These are phyloP conservation scores for Akanthomyces lecanii DNA, from an alignment of 2,329 filamentous ascomycete species.

Conservation along the genomic window DNA sequence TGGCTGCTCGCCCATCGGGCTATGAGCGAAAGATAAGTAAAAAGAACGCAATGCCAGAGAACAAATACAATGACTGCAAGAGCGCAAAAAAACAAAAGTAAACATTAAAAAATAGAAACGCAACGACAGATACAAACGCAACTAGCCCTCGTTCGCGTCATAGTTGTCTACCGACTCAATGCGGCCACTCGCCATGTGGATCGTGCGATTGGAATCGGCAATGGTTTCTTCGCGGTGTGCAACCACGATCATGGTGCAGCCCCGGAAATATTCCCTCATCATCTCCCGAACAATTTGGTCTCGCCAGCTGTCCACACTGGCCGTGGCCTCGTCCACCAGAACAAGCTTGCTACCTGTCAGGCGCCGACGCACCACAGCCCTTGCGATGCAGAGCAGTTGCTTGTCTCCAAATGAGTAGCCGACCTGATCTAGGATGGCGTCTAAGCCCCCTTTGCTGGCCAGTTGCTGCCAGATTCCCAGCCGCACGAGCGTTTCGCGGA, in stretches of 20 bases:
- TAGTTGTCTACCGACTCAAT: not conserved
- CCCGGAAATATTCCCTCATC: not conserved
- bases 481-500: not conserved
- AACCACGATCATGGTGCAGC: not conserved
- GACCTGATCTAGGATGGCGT: not conserved
- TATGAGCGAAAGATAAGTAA: no score
- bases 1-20: no score
- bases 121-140: not conserved
- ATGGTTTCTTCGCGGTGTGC: slow-evolving; percentile 4
- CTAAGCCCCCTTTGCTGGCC: not conserved
- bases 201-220: not conserved
- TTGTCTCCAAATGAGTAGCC: slow-evolving; percentile 60
- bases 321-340: slow-evolving; percentile 11
- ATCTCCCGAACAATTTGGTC: slow-evolving; percentile 8
- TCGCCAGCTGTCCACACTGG: not conserved
- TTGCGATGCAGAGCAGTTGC: slow-evolving; percentile 63
- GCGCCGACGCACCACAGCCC: slow-evolving; percentile 33
- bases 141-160: not conserved
- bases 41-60: no score
- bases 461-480: not conserved
- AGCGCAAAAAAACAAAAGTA: no score
- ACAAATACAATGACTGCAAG: no score
- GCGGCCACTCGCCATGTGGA: not conserved
- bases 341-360: not conserved
- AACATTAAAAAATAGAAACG: no score